Percentiles rank a stretch among this genome's conserved stretches.
These are phyloP conservation scores for Mycosphaerella sp. DNA, from an alignment of 2,329 filamentous ascomycete species.

Conservation along the genomic window DNA sequence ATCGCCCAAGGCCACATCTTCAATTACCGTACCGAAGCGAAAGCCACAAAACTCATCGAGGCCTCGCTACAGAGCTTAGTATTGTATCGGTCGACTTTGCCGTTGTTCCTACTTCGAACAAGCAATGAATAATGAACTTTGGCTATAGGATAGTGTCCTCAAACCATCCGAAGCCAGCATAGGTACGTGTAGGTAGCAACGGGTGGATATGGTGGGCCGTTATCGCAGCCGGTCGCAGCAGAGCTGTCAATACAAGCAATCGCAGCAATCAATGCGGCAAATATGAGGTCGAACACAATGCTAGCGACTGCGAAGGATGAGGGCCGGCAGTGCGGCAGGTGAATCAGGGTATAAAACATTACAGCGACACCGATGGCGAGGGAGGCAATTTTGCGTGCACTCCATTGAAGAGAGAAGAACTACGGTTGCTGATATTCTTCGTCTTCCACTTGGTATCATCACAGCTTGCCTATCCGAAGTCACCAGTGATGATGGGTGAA, in stretches of 20 bases:
- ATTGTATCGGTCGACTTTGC: too few species aligned
- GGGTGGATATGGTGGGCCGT: background rate
- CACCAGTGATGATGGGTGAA: slow-evolving; percentile 8
- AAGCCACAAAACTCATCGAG: too few species aligned
- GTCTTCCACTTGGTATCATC: background rate
- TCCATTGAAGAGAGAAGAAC: background rate
- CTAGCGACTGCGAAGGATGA: slow-evolving; percentile 5
- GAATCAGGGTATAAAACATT: slow-evolving; percentile 1
- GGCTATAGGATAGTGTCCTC: too few species aligned
- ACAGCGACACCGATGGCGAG: background rate
- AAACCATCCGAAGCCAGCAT: background rate
- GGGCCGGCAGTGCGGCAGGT: slow-evolving; percentile 5
- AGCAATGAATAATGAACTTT: too few species aligned
- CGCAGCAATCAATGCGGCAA: slow-evolving; percentile 7
- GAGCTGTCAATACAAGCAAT: slow-evolving; percentile 5
- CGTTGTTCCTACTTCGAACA: too few species aligned
- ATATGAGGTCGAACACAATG: slow-evolving; percentile 7
- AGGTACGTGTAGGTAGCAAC: background rate
- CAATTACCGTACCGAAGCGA: too few species aligned
- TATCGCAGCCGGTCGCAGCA: background rate
- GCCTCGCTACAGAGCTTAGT: too few species aligned
- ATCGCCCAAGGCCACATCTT: too few species aligned
- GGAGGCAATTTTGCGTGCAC: background rate
- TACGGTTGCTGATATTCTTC: background rate
- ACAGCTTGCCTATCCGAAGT: slow-evolving; percentile 3